Base-by-base conservation (phyloP, 1,284 basidiomycete genomes). In the Tilletiopsis washingtonensis region DNA sequence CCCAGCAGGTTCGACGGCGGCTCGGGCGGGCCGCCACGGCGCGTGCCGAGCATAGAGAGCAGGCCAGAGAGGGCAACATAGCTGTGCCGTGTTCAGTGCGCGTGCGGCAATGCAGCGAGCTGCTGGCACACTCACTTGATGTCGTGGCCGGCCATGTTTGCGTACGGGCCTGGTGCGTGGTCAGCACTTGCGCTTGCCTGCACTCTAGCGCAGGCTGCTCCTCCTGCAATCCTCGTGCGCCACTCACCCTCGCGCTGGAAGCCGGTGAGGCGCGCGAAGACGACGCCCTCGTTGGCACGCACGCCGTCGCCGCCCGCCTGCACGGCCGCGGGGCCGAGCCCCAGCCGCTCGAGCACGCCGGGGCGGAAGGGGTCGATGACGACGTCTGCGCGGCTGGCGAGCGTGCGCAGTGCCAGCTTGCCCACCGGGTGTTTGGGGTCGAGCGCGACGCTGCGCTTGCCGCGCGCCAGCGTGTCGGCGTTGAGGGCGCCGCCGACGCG, bases 311-410 rank as follows among this genome's bases (percentile, higher is more conserved):
- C 49, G 12, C 23, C 14, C 19, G 51, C 53, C 64, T 87, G 85
- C 4, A 84, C 78, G 15, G 84, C 81, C 23, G 51, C 44, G 1
- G 87, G 87, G 5, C 85, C 86, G 11, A 89, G 75, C 3, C 84
- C 84, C 19, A 88, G 75, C 51, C 81, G 78, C 66, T 90, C 87
- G 73, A 89, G 77, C 2, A 89, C 85, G 0, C 86, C 86, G 40
- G 87, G 86, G 45, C 87, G 77, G 70, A 85, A 90, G 1, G 87
- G 82, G 66, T 90, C 87, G 60, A 90, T 86, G 41, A 89, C 75
- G 14, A 89, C 79, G 69, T 90, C 86, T 3, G 85, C 83, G 36
- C 76, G 66, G n/a, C 75, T 69, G 23, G 89, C 78, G 52, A 90
- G 76, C 47, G 76, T 78, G 60, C 76, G 77, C 51, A 85, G 67